Percentiles rank a stretch among this genome's conserved stretches.
These are phyloP conservation scores for Leishmania amazonensis DNA, from an alignment of 208 protist genomes.

Conservation along the genomic window DNA sequence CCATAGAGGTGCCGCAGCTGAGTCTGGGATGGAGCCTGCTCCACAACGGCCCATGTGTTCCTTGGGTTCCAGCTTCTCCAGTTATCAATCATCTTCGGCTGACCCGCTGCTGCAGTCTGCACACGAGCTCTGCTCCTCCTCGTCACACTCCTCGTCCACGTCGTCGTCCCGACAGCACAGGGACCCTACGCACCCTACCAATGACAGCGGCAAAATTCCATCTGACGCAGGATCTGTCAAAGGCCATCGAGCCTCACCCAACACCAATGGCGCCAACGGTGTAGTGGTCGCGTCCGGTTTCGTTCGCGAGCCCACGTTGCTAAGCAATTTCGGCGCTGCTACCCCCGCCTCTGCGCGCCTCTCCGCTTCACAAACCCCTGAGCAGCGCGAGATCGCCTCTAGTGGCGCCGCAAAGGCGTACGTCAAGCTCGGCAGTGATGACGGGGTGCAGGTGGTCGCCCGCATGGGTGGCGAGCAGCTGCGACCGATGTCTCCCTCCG, in stretches of 20 bases:
- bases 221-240: not conserved
- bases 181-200: too few species aligned
- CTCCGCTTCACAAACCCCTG: not conserved
- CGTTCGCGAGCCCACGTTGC: not conserved
- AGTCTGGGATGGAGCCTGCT: not conserved
- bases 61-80: constrained; percentile 7
- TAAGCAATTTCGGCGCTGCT: not conserved
- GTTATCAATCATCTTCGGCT: constrained; percentile 2
- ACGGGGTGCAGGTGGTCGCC: not conserved
- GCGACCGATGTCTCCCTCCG: too few species aligned
- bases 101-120: not conserved
- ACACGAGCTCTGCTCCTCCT: constrained; percentile 7
- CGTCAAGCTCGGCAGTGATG: not conserved
- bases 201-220: not conserved
- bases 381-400: not conserved
- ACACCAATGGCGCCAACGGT: too few species aligned
- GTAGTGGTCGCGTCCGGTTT: not conserved
- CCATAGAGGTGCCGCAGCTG: not conserved
- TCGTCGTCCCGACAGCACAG: not conserved
- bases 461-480: not conserved
- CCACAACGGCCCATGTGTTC: not conserved
- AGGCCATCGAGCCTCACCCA: not conserved
- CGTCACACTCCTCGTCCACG: not conserved
- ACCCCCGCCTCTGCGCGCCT: not conserved
- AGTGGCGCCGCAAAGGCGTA: not conserved